Evolutionary conservation across 2,329 filamentous ascomycete genomes (phyloP), one percentile per base, ranked within the genome.

Genomic region (Exophiala sp.): DNA sequence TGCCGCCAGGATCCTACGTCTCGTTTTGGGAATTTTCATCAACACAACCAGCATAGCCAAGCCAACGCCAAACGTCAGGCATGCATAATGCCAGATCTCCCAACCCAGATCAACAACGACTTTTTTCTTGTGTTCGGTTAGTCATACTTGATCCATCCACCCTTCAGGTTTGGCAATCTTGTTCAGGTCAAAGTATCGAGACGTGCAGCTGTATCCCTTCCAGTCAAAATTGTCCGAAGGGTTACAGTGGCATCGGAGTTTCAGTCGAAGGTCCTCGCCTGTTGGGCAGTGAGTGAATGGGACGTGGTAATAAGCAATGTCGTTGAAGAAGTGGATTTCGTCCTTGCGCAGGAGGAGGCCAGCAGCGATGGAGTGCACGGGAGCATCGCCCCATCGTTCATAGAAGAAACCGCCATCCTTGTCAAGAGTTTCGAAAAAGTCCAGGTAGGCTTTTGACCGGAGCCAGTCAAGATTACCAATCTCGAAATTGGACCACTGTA

Each of bases 171-270:
- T 95, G 55, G 83, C 71, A 68, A 91, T 71, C 48, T 82, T 79
- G 68, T 90, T 94, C 62, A 89, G 69, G 39, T 96, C 86, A 66
- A 86, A 97, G 74, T 79, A 98, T 62, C 85, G 81, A 27, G 86
- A 80, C 45, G 91, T 96, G 74, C 90, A 97, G 67, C 88, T 95
- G 68, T 96, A 97, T 45, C 87, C 86, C 71, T 95, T 96, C 94
- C 94, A 98, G 71, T 98, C 93, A 76, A 98, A 98, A 75, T 98
- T 98, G 53, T 97, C 87, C 64, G 85, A 83, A 6, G 93, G 91
- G 65, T 98, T 89, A 73, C 93, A 98, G 70, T 90, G 85, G 70
- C 93, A 98, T 67, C 87, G 90, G 60, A 91, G 81, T 59, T 95
- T 85, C 48, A 90, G 69, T 58, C 90, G 82, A 46, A 79, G 81